These are phyloP conservation scores for Aspergillus hancockii DNA, from an alignment of 495 filamentous ascomycete species.

Conservation along the genomic window DNA sequence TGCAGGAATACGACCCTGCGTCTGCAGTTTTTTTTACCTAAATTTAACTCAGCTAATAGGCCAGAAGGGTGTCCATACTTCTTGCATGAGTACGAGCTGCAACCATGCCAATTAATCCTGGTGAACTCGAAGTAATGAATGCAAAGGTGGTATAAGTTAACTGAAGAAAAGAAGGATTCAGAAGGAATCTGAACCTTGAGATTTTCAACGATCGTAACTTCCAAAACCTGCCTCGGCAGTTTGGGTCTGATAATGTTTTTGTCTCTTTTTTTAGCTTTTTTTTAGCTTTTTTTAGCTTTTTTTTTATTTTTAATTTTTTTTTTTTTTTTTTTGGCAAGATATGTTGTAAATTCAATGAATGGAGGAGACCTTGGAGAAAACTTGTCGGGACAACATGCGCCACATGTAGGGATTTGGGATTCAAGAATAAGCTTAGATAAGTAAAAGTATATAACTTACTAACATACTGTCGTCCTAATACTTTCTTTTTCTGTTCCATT, in stretches of 20 bases:
- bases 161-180: not conserved
- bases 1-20: not conserved
- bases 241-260: not conserved
- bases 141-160: not conserved
- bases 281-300: no score
- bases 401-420: no score
- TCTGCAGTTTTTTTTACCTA: not conserved
- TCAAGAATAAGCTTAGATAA: no score
- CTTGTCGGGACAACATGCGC: no score
- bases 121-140: not conserved
- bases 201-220: not conserved
- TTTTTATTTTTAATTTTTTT: no score
- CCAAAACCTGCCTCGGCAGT: not conserved
- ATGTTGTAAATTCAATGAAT: no score
- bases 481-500: no score
- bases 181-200: not conserved
- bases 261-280: no score
- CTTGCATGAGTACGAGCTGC: not conserved
- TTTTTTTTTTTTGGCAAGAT: no score
- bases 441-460: no score
- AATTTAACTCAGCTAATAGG: not conserved
- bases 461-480: no score
- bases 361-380: no score
- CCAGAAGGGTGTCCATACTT: not conserved
- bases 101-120: not conserved